A percentile compares a stretch with the other conserved stretches of the same genome.
phyloP scores from a whole-genome alignment of 805 yeast species.

The Candida xiaguanensis region DNA sequence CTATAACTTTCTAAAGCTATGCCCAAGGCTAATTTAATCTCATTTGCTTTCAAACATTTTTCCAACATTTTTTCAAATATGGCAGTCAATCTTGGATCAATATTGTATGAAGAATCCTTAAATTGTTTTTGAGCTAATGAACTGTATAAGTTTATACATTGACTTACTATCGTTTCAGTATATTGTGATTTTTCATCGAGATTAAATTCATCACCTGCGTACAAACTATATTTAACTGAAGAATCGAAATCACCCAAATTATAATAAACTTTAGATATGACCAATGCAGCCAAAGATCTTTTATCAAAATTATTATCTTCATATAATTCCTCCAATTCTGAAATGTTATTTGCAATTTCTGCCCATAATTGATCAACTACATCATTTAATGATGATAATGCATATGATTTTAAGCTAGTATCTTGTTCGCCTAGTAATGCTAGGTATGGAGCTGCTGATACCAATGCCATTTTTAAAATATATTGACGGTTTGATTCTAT shows the following conservation, averaged over 20 bases:
- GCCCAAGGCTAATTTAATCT: slow-evolving; percentile 80
- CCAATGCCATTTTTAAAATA: slow-evolving; percentile 46
- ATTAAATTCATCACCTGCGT: slow-evolving; percentile 78
- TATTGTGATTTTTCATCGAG: slow-evolving; percentile 75
- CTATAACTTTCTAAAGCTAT: slow-evolving; percentile 86
- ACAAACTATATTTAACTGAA: slow-evolving; percentile 83
- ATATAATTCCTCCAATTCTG: slow-evolving; percentile 85
- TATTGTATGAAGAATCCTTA: slow-evolving; percentile 22
- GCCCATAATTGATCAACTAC: slow-evolving; percentile 95
- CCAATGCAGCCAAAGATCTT: slow-evolving; percentile 81
- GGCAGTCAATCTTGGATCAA: slow-evolving; percentile 59
- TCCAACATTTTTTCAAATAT: slow-evolving; percentile 85
- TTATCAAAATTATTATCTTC: slow-evolving; percentile 79
- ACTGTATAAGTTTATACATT: slow-evolving; percentile 84
- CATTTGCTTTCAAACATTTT: slow-evolving; percentile 70
- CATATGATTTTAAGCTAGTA: slow-evolving; percentile 71
- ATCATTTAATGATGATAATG: slow-evolving; percentile 73
- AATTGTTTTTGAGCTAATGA: slow-evolving; percentile 50
- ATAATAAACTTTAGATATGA: slow-evolving; percentile 86
- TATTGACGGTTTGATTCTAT: too few species aligned
- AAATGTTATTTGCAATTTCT: slow-evolving; percentile 86
- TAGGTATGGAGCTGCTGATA: slow-evolving; percentile 87
- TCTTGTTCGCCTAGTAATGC: slow-evolving; percentile 87
- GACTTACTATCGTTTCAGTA: slow-evolving; percentile 89
- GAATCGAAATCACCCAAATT: slow-evolving; percentile 92